Base-by-base conservation (phyloP, 257 asterid genomes). In the Oldenlandia corymbosa region DNA sequence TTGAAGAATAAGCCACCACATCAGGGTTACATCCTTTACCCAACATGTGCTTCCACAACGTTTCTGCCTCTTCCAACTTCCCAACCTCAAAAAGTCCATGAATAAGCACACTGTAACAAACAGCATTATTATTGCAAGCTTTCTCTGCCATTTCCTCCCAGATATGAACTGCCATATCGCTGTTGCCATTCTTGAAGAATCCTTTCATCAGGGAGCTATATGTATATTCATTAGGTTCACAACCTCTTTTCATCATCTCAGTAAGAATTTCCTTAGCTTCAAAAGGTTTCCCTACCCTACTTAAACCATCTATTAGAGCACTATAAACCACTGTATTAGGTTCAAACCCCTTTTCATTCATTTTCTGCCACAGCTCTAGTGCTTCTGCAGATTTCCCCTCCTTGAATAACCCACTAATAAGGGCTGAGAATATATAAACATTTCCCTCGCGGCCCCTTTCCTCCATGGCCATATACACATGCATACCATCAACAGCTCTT, bases 131-230 rank as follows among this genome's bases (percentile, higher is more conserved):
- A 69, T 64, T 50, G 62, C 68, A 74, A 65, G 74, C 78, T 58
- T 71, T 78, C 63, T 79, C 84, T 18, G 61, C 80, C 88, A 82
- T 81, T 66, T 87, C 87, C 74, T 81, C 81, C 99, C 97, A 87
- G 46, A 83, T n/a, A 55, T 47, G 80, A 64, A 85, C 70, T 5
- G 96, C 97, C 78, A 84, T 80, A 42, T 80, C 80, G 70, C 88
- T 66, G 58, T 76, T 72, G 39, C 95, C 90, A n/a, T 64, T 72
- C 69, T 82, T 74, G 68, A 93, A 93, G 76, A 84, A 93, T 43
- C 97, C 97, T 76, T 65, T 89, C 83, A 92, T 87, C 67, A 92
- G 72, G 66, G 96, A 87, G 76, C 91, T 82, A 66, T 82, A 87
- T 49, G 91, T 75, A 71, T 70, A 81, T 58, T 87, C 86, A 81